These are phyloP conservation scores for Yamadazyma blattariae DNA, from an alignment of 1,139 yeast genomes.

Conservation along the genomic window DNA sequence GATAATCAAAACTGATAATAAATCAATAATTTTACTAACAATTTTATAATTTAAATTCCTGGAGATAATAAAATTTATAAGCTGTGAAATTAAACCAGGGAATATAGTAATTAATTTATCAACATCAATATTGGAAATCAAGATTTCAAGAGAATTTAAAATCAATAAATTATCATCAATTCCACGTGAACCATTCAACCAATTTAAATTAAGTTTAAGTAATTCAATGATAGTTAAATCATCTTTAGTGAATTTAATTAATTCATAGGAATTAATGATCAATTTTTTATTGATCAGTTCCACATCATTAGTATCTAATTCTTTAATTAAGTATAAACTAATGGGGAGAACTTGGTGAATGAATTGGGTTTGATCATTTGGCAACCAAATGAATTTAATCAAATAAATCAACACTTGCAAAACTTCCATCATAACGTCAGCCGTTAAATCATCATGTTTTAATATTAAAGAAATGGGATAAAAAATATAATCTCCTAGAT, in stretches of 20 bases:
- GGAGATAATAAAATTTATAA: slow-evolving; percentile 26
- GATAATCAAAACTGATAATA: slow-evolving; percentile 20
- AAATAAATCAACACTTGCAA: slow-evolving; percentile 30
- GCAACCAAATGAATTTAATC: slow-evolving; percentile 29
- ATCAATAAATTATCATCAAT: too few species aligned
- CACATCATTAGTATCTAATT: too few species aligned
- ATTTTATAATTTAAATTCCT: slow-evolving; percentile 25
- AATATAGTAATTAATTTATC: slow-evolving; percentile 36
- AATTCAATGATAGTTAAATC: too few species aligned
- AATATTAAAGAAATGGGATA: slow-evolving; percentile 37
- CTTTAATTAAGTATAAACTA: slow-evolving; percentile 21
- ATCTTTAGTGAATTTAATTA: too few species aligned
- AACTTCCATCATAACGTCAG: slow-evolving; percentile 19
- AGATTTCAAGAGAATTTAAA: not conserved
- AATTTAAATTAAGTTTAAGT: too few species aligned
- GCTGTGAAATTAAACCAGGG: slow-evolving; percentile 38
- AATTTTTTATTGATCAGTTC: too few species aligned
- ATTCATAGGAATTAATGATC: too few species aligned
- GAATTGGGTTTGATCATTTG: slow-evolving; percentile 20
- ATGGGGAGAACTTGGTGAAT: slow-evolving; percentile 39
- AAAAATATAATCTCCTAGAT: slow-evolving; percentile 46
- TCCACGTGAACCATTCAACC: too few species aligned
- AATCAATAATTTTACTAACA: slow-evolving; percentile 20
- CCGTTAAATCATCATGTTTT: slow-evolving; percentile 24
- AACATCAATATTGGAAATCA: slow-evolving; percentile 17